phyloP scores from a whole-genome alignment of 208 protist species.

The Phytomonas sp. region DNA sequence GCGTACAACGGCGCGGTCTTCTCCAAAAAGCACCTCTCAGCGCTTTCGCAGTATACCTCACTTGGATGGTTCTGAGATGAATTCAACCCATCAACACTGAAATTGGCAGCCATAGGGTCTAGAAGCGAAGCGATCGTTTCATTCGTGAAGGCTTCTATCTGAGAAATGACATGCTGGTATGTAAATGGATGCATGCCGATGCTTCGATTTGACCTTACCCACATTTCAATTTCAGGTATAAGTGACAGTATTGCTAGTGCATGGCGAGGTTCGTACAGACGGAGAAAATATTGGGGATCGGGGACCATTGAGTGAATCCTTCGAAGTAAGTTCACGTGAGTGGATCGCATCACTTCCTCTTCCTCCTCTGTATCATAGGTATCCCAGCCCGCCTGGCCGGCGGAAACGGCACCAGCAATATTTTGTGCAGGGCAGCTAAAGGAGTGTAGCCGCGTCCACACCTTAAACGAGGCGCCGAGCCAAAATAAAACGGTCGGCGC shows the following conservation, averaged over 20 bases:
- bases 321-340: background rate
- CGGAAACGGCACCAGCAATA: background rate
- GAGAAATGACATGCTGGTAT: conserved; percentile 18
- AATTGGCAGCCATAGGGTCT: background rate
- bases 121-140: background rate
- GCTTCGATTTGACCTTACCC: conserved; percentile 16
- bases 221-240: conserved; percentile 19
- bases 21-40: background rate
- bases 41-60: background rate
- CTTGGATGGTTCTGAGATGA: background rate
- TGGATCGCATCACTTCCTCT: conserved; percentile 2
- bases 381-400: background rate
- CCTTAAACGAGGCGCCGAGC: conserved; percentile 10
- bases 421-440: background rate
- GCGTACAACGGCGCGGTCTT: background rate
- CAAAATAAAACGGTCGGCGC: conserved; percentile 9
- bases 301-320: background rate
- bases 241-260: conserved; percentile 18
- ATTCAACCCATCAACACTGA: background rate
- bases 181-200: conserved; percentile 21
- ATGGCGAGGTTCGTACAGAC: conserved; percentile 8
- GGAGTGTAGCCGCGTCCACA: background rate
- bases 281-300: background rate
- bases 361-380: background rate
- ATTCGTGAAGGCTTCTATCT: background rate